Evolutionary conservation across 2,329 filamentous ascomycete genomes (phyloP).

Genomic region (Paraphoma chrysanthemicola): DNA sequence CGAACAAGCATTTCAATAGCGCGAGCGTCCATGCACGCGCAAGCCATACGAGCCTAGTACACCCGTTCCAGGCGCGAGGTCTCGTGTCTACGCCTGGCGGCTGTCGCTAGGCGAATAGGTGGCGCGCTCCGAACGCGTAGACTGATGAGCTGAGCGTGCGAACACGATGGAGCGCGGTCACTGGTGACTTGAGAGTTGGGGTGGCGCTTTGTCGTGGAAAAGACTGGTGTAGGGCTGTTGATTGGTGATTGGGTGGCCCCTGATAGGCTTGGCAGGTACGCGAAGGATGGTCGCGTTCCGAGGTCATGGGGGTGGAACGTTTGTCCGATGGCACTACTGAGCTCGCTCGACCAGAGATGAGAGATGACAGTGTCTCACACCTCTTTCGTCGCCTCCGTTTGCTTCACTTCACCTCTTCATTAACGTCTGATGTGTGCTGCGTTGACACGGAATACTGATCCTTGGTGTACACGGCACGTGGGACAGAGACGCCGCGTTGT

Average conservation of each 20-base stretch:
- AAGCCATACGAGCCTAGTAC: not conserved
- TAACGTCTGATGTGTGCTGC: too few species aligned
- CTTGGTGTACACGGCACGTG: too few species aligned
- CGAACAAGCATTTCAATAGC: slow-evolving; percentile 8
- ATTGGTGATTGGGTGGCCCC: slow-evolving; percentile 5
- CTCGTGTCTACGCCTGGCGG: slow-evolving; percentile 1
- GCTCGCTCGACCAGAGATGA: not conserved
- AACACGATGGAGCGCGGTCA: not conserved
- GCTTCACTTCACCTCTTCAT: too few species aligned
- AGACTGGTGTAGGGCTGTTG: not conserved
- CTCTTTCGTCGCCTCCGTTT: too few species aligned
- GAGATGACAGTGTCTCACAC: not conserved
- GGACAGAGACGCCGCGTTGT: too few species aligned
- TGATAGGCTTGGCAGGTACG: slow-evolving; percentile 7
- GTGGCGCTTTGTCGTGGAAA: not conserved
- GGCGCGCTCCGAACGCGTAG: not conserved
- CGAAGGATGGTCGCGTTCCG: not conserved
- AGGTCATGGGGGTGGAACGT: not conserved
- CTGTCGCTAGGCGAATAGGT: slow-evolving; percentile 1
- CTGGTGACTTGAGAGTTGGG: not conserved
- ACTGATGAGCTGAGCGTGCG: not conserved
- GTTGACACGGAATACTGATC: too few species aligned
- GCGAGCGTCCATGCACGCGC: not conserved
- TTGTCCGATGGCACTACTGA: not conserved
- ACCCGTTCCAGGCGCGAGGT: not conserved